Base-by-base conservation (phyloP, 495 filamentous ascomycete species). In the Pseudomonodictys pantanalensis region DNA sequence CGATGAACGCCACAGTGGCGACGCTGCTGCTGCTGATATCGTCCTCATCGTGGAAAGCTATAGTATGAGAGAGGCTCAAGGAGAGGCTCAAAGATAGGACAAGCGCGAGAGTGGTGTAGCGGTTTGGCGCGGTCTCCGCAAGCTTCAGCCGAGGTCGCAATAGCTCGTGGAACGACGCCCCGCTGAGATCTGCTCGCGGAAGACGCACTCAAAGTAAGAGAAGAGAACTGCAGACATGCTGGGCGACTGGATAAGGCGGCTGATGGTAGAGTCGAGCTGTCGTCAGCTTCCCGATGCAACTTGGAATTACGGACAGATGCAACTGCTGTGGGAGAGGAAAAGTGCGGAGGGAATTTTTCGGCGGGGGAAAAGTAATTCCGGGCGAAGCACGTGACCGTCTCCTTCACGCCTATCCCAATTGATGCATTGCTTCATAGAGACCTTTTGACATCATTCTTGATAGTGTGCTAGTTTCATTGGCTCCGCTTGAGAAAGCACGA, bases 141-240 rank as follows among this genome's bases (percentile, higher is more conserved):
- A 41, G 18, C 11, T 12, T 53, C 48, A 64, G 50, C 61, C 61
- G 61, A 64, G 61, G 61, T 64, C 61, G 52, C 50, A 29, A n/a
- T n/a, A n/a, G 11, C 15, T 23, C 52, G 20, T 32, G 43, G 52
- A 35, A 57, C 44, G 23, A 57, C 49, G 39, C 49, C 49, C 42
- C 25, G 26, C 41, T 15, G 52, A 44, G 53, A 46, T 25, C 60
- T 39, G 45, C 39, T 23, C 45, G 46, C 60, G 32, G 41, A 17
- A 52, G 17, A 49, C 12, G 25, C 18, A 32, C 33, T 20, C 23
- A 29, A 29, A 29, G 42, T 39, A 15, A 23, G 20, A 28, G 28
- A 8, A 12, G 41, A 8, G 23, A 12, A 41, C 28, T 24, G 15
- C 20, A 6, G 33, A n/a, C 59, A 62, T 62, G 59, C 17, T 53